phyloP scores from a whole-genome alignment of 257 asterid species.

The Scutellaria baicalensis region DNA sequence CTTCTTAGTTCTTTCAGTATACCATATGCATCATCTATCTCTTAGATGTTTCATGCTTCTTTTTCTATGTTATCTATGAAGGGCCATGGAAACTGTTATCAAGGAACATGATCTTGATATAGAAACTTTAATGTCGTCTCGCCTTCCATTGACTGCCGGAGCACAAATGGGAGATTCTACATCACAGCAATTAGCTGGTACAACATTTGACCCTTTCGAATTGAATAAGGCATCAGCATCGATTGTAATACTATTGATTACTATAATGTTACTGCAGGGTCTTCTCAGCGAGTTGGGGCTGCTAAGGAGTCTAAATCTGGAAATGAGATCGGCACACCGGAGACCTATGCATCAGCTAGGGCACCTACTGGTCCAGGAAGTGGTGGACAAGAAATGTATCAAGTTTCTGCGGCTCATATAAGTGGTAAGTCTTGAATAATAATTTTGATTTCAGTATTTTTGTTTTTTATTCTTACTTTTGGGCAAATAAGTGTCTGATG shows the following conservation, averaged over 20 bases:
- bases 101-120: constrained; percentile 90
- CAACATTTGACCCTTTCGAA: not conserved
- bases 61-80: constrained; percentile 25
- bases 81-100: constrained; percentile 99
- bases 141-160: constrained; percentile 66
- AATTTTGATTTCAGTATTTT: not conserved
- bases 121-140: constrained; percentile 81
- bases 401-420: constrained; percentile 44
- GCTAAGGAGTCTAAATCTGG: constrained; percentile 57
- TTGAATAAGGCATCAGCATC: not conserved
- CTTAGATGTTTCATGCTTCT: not conserved
- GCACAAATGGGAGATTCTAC: constrained; percentile 72
- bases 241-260: constrained; percentile 1
- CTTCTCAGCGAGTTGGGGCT: constrained; percentile 51
- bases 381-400: constrained; percentile 64
- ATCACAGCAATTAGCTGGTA: constrained; percentile 76
- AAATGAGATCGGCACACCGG: constrained; percentile 57
- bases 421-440: constrained; percentile 27
- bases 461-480: not conserved
- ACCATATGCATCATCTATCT: not conserved
- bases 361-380: constrained; percentile 41
- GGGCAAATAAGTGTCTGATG: not conserved
- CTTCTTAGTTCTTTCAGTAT: too few relatives aligned
- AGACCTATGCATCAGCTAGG: constrained; percentile 53
- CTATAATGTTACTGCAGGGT: constrained; percentile 34